Evolutionary conservation across 345 rosid genomes (phyloP).

Genomic region (Citrus unshiu): DNA sequence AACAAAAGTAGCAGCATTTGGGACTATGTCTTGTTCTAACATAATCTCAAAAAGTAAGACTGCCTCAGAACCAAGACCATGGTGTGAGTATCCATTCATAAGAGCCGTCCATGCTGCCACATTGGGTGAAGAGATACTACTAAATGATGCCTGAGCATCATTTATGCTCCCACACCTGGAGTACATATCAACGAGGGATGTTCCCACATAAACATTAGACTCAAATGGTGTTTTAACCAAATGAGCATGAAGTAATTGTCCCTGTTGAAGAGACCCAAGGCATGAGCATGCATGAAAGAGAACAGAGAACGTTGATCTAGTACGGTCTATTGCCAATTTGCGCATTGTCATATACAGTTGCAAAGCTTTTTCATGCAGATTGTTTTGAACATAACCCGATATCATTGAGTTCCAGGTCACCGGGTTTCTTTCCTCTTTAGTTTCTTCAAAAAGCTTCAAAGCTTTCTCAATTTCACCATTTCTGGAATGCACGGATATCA

Average conservation of each 20-base stretch:
- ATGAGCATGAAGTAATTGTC: constrained; percentile 47
- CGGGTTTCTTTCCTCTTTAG: constrained; percentile 36
- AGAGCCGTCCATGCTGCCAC: constrained; percentile 64
- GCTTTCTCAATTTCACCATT: constrained; percentile 50
- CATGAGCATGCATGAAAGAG: constrained; percentile 52
- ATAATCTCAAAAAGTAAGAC: constrained; percentile 38
- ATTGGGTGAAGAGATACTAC: constrained; percentile 42
- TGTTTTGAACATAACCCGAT: constrained; percentile 44
- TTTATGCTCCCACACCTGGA: constrained; percentile 48
- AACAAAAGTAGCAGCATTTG: constrained; percentile 51
- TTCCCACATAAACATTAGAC: constrained; percentile 46
- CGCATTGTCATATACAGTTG: constrained; percentile 33
- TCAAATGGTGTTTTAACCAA: constrained; percentile 44
- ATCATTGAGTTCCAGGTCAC: constrained; percentile 67
- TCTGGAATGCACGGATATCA: constrained; percentile 51
- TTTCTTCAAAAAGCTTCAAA: constrained; percentile 44
- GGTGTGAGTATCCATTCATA: constrained; percentile 50
- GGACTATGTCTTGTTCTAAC: constrained; percentile 37
- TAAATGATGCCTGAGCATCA: constrained; percentile 44
- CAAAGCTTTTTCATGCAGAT: constrained; percentile 40
- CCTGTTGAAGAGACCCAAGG: constrained; percentile 53
- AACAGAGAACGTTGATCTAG: constrained; percentile 57
- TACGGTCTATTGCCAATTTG: constrained; percentile 21
- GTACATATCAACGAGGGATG: constrained; percentile 65
- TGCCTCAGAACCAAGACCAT: constrained; percentile 51